Base-by-base conservation (phyloP, 2,329 filamentous ascomycete genomes). In the Stachybotrys chlorohalonatus region DNA sequence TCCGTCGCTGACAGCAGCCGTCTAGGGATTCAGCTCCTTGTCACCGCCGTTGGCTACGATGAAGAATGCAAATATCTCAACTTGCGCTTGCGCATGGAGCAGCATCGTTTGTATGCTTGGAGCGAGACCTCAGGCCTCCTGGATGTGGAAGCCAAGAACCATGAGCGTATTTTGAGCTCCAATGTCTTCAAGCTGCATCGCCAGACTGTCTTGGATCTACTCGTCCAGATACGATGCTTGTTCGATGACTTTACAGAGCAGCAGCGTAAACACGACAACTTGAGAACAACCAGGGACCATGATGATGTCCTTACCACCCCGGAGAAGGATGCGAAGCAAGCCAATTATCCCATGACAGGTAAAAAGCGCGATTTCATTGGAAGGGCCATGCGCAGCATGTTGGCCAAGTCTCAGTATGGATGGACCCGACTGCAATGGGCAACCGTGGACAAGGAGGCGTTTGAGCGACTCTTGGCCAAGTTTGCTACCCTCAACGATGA, bases 31-130 rank as follows among this genome's bases (percentile, higher is more conserved):
- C 75, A 77, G 61, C 65, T 78, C 52, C 68, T 78, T 36, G 64
- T 78, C 49, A 77, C 75, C 6, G 75, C 75, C n/a, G 63, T 71
- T 49, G 71, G 73, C 49, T 75, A 76, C 54, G 73, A 74, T n/a
- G 70, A 78, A 56, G 74, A 77, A 50, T 76, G 70, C 61, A 72
- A 68, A 55, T 77, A 77, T 59, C 71, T 78, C 55, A 77, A 77
- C 56, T 60, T 78, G 58, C 69, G 75, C 52, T 62, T 78, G 52
- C 72, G 74, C 53, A 75, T 78, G 71, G 75, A 78, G 60, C 74
- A 79, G 63, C 74, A 78, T 57, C 68, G 75, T 30, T 67, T 78
- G 13, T 77, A 75, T 56, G 74, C 73, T 47, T 78, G 75, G 75
- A 75, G 73, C 57, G 75, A 78, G 58, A 73, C 74, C 2, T 77